Base-by-base conservation (phyloP, 2,329 filamentous ascomycete species). In the Aspergillus hiratsukae region DNA sequence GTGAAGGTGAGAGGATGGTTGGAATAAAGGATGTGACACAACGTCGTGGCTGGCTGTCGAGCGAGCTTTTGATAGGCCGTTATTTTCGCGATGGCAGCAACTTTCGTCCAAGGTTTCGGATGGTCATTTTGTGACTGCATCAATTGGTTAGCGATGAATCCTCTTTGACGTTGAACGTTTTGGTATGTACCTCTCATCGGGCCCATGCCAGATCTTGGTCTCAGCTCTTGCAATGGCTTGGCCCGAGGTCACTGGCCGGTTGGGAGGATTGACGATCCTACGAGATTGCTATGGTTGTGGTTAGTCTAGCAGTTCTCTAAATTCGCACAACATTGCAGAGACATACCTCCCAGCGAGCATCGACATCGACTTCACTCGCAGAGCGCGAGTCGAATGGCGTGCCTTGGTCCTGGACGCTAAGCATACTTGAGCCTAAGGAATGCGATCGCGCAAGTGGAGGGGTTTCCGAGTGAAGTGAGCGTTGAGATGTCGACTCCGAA, bases 281-380 rank as follows among this genome's bases (percentile, higher is more conserved):
- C 69, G 69, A 19, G 69, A 72, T 62, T 70, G 68, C 70, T 72
- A 51, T 5, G 46, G 11, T 28, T 37, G 23, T 1, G 37, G 19
- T 68, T 48, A 72, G 63, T 49, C 14, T 37, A 37, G 6, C 31
- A 7, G 31, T 17, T 37, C 31, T 37, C 31, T 37, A 37, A 17
- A 17, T 37, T 17, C 14, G 31, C 7, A 37, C 31, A 14, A 37
- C 31, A 37, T 37, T 37, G 31, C 17, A 37, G 31, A 11, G 27
- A 67, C 70, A 48, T 66, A 75, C 72, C 67, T 75, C 72, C 66
- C 69, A 72, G 35, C 68, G 70, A 60, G 68, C 69, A 63, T 75
- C 72, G 28, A 72, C 66, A 53, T 75, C 70, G 2, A 70, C 67
- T 52, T 73, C 72, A 61, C 64, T 70, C 8, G 65, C 66, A 53